Evolutionary conservation across 2,329 filamentous ascomycete species (phyloP), one percentile per base, ranked within the genome.

Genomic region (Fusarium goolgardi): DNA sequence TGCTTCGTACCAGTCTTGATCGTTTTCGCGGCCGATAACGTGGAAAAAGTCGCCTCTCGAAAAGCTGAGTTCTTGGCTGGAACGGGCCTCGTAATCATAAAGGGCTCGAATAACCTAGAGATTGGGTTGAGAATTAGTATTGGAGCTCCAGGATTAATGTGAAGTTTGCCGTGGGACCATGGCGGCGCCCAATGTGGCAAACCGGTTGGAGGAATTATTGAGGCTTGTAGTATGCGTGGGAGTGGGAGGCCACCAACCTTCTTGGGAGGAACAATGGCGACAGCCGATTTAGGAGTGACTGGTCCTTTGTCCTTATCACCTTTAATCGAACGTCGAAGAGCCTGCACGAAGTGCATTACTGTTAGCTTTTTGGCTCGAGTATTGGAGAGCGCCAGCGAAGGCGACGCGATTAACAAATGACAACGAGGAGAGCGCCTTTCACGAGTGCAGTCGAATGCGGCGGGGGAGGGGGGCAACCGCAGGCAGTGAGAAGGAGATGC

Each of bases 21-120:
- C 95, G 84, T 97, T 91, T 82, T 98, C 96, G 79, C 95, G 91
- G 75, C 92, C 93, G 79, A 98, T 95, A 69, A 99, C 96, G 83
- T 98, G 95, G 78, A 99, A 96, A 80, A 98, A 99, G 79, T 99
- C 96, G 76, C 96, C 96, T 77, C 93, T 92, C 70, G 90, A 93
- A 81, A 99, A 99, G 77, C 91, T 91, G 74, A 99, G 85, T 82
- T 97, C 90, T 78, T 95, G 91, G 54, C 82, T 81, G 63, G 89
- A 88, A 75, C 91, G 87, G 62, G 94, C 92, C 75, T 91, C 87
- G 81, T 97, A 97, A 79, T 96, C 93, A 85, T 97, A 97, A 61
- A 97, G 90, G 31, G 96, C 96, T 84, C 95, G 94, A 79, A 99
- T 99, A 64, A 99, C 94, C 94, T 97, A 54, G 29, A 61, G 35